Conservation (phyloP, 116 monocot genomes). For the Cymodocea nodosa region DNA sequence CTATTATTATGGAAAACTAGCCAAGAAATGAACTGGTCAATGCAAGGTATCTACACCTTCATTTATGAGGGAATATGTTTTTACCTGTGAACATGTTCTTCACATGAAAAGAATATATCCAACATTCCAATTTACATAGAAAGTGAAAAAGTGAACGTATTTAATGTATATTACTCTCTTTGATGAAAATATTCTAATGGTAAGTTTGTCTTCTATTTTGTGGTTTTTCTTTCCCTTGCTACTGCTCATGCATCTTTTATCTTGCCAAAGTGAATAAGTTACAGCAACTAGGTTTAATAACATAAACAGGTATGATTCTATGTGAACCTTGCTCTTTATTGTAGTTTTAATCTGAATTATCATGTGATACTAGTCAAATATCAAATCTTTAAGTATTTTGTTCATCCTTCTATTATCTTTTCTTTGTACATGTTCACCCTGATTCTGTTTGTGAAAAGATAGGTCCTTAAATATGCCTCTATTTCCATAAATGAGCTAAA, state of each 20-base stretch:
- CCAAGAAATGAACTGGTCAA: too few relatives aligned
- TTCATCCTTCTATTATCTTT: not conserved
- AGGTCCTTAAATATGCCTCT: constrained; percentile 74
- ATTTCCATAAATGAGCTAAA: constrained; percentile 51
- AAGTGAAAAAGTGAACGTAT: too few relatives aligned
- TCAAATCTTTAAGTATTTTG: not conserved
- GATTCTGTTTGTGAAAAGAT: constrained; percentile 72
- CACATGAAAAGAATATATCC: too few relatives aligned
- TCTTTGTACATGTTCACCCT: constrained; percentile 66
- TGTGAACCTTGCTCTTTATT: not conserved
- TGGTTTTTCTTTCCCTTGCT: not conserved
- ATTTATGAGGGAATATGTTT: too few relatives aligned
- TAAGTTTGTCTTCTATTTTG: not conserved
- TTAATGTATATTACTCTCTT: too few relatives aligned
- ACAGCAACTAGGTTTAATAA: not conserved
- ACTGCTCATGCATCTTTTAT: not conserved
- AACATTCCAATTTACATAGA: too few relatives aligned
- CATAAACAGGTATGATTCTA: not conserved
- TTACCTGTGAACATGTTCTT: too few relatives aligned
- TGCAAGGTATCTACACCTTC: too few relatives aligned
- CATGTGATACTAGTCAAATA: not conserved
- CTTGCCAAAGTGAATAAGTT: not conserved
- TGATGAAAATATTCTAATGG: not conserved
- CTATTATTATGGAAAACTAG: too few relatives aligned
- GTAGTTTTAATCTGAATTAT: constrained; percentile 1